Conservation (phyloP, 805 yeast genomes). For the Wickerhamiella occidentalis region DNA sequence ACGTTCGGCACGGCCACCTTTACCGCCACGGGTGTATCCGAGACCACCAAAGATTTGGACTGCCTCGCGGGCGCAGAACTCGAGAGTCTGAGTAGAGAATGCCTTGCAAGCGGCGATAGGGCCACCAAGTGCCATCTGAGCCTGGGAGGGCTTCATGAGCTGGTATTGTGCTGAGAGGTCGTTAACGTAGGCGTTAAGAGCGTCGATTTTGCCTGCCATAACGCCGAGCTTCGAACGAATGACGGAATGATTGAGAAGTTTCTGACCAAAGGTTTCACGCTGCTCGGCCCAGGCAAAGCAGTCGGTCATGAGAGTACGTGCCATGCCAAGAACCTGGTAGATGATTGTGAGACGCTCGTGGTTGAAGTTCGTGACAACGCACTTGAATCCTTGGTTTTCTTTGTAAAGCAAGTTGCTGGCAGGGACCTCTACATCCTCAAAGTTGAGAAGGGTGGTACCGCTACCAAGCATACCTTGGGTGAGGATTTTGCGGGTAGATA, state of each 20-base stretch:
- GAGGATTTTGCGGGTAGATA: constrained; percentile 29
- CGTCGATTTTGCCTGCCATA: constrained; percentile 33
- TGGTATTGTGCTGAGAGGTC: constrained; percentile 28
- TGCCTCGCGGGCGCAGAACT: constrained; percentile 35
- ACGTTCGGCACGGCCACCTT: constrained; percentile 34
- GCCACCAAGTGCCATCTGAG: constrained; percentile 31
- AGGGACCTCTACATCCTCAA: constrained; percentile 35
- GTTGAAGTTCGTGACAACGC: constrained; percentile 34
- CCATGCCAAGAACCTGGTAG: constrained; percentile 31
- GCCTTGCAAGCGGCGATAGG: constrained; percentile 35
- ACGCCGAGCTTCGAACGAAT: constrained; percentile 33
- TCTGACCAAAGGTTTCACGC: constrained; percentile 34
- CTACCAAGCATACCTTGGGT: constrained; percentile 34
- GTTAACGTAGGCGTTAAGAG: constrained; percentile 32
- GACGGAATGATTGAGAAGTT: constrained; percentile 32
- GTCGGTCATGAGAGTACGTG: constrained; percentile 32
- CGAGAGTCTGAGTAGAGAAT: constrained; percentile 31
- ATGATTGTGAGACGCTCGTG: constrained; percentile 34
- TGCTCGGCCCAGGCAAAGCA: constrained; percentile 31
- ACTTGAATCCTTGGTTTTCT: constrained; percentile 34
- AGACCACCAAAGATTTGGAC: constrained; percentile 35
- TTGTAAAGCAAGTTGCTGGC: constrained; percentile 31
- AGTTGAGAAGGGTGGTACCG: constrained; percentile 32
- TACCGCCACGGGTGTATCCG: constrained; percentile 34
- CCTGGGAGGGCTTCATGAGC: constrained; percentile 27